Percentiles rank a stretch among this genome's conserved stretches.
Conservation (phyloP, 306 rosid genomes). For the Cotoneaster glaucophyllus region DNA sequence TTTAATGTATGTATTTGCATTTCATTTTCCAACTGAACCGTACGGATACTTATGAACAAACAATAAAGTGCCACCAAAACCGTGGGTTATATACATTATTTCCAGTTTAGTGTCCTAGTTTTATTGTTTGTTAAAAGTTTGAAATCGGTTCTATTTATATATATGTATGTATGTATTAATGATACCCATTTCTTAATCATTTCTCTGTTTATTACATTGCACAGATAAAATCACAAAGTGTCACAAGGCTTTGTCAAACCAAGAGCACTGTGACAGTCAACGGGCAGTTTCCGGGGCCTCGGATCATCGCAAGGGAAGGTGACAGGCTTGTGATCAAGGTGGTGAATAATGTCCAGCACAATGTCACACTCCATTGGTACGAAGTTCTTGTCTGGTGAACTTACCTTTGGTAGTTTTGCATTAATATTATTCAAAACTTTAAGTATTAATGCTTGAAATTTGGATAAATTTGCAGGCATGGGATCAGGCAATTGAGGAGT, state of each 20-base stretch:
- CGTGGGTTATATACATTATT: too few species aligned
- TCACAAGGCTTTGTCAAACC: constrained; percentile 63
- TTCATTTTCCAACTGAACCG: background rate
- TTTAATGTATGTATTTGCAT: constrained; percentile 33
- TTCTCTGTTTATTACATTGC: background rate
- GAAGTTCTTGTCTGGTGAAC: background rate
- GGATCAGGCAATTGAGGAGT: constrained; percentile 49
- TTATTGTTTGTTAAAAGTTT: too few species aligned
- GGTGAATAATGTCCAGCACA: constrained; percentile 52
- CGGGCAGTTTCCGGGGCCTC: constrained; percentile 59
- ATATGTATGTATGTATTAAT: too few species aligned
- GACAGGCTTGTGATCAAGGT: constrained; percentile 54
- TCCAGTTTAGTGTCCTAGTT: background rate
- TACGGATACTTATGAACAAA: too few species aligned
- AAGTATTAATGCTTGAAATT: background rate
- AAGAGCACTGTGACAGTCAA: constrained; percentile 68
- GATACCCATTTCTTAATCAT: too few species aligned
- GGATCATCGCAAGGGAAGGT: constrained; percentile 75
- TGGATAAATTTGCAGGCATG: constrained; percentile 38
- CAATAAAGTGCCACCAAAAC: background rate
- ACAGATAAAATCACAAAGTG: constrained; percentile 50
- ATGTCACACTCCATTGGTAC: constrained; percentile 61
- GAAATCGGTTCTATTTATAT: too few species aligned
- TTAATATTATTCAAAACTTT: background rate
- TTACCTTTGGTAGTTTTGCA: background rate